phyloP scores from a whole-genome alignment of 495 filamentous ascomycete genomes.

The Aspergillus kassunensis region DNA sequence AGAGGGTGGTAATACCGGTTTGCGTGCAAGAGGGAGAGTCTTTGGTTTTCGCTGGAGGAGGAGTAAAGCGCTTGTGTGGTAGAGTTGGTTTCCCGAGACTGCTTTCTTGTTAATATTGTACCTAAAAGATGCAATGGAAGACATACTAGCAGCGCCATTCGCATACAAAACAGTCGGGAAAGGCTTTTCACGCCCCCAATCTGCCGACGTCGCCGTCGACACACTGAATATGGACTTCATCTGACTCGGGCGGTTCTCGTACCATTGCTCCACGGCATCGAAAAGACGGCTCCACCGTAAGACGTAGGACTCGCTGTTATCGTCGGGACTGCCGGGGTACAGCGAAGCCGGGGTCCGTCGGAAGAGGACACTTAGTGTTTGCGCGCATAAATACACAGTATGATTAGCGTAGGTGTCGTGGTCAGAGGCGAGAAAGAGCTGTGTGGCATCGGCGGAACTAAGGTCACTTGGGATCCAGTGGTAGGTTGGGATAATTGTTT shows the following conservation, averaged over 20 bases:
- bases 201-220: constrained; percentile 12
- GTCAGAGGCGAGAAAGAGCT: constrained; percentile 26
- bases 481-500: constrained; percentile 32
- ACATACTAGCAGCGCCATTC: constrained; percentile 36
- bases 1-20: constrained; percentile 18
- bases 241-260: constrained; percentile 35
- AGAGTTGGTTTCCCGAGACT: constrained; percentile 43
- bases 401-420: constrained; percentile 39
- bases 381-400: constrained; percentile 41
- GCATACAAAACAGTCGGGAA: constrained; percentile 38
- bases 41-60: constrained; percentile 37
- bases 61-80: constrained; percentile 38
- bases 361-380: constrained; percentile 34
- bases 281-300: constrained; percentile 35
- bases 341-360: constrained; percentile 20
- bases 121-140: background rate
- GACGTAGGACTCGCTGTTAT: constrained; percentile 20
- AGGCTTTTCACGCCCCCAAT: constrained; percentile 15
- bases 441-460: constrained; percentile 23
- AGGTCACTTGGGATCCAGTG: constrained; percentile 31
- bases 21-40: constrained; percentile 19
- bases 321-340: constrained; percentile 18
- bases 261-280: constrained; percentile 35
- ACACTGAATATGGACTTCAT: constrained; percentile 32
- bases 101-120: background rate